Evolutionary conservation across 495 filamentous ascomycete genomes (phyloP).

Genomic region (Achaetomiella virescens): DNA sequence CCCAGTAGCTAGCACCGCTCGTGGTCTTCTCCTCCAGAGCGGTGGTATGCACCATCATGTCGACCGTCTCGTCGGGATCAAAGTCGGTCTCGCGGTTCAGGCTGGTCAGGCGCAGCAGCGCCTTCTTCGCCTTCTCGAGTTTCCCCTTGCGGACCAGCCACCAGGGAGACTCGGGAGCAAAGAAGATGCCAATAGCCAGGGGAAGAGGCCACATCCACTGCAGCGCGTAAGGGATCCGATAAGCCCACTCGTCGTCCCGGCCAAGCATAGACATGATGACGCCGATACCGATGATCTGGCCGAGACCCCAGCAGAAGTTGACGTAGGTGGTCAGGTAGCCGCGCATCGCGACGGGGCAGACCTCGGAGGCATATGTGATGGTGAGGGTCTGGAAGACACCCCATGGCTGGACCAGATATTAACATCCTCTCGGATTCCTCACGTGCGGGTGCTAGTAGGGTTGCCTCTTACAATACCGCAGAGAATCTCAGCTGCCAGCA

Average conservation of each 20-base stretch:
- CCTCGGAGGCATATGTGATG: constrained; percentile 76
- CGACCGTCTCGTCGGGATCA: constrained; percentile 66
- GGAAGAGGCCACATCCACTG: constrained; percentile 87
- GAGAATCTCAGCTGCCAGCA: constrained; percentile 69
- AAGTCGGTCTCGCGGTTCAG: constrained; percentile 52
- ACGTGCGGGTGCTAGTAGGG: constrained; percentile 20
- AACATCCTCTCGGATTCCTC: background rate
- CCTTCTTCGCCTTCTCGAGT: constrained; percentile 59
- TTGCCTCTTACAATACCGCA: constrained; percentile 51
- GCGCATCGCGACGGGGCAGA: constrained; percentile 65
- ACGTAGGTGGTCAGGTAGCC: constrained; percentile 74
- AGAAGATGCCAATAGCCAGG: constrained; percentile 60
- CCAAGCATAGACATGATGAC: constrained; percentile 62
- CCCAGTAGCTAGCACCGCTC: constrained; percentile 59
- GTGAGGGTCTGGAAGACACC: constrained; percentile 75
- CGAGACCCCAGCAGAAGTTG: constrained; percentile 77
- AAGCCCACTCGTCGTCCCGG: constrained; percentile 51
- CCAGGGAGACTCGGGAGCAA: constrained; percentile 76
- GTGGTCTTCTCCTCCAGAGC: constrained; percentile 68
- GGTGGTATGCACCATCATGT: constrained; percentile 81
- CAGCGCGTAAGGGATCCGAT: constrained; percentile 60
- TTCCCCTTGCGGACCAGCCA: constrained; percentile 72
- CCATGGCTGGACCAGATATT: constrained; percentile 44
- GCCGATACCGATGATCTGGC: constrained; percentile 68
- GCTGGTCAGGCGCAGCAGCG: constrained; percentile 62